A percentile compares a stretch with the other conserved stretches of the same genome.
phyloP scores from a whole-genome alignment of 805 yeast genomes.

The Huiozyma naganishii region DNA sequence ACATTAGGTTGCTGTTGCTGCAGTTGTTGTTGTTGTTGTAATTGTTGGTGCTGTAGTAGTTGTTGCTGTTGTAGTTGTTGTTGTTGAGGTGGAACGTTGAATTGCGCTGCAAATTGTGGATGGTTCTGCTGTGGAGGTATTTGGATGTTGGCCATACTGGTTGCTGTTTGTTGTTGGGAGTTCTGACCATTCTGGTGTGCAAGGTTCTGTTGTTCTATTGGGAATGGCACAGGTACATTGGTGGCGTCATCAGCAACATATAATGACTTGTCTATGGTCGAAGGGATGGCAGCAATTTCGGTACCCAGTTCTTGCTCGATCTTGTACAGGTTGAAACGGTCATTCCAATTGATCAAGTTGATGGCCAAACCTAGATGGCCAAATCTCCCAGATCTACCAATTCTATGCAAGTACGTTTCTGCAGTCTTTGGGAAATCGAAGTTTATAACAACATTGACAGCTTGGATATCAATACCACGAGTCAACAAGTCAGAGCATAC shows the following conservation, averaged over 20 bases:
- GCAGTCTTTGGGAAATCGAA: conserved; percentile 98
- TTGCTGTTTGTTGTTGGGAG: conserved; percentile 7
- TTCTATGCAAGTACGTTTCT: conserved; percentile 94
- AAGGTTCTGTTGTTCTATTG: conserved; percentile 38
- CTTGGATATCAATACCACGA: conserved; percentile 98
- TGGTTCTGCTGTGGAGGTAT: conserved; percentile 7
- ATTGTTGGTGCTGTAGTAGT: conserved; percentile 1
- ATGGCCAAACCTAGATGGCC: conserved; percentile 98
- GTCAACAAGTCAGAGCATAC: conserved; percentile 95
- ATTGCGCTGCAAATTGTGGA: conserved; percentile 4
- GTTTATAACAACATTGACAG: conserved; percentile 94
- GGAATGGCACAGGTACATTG: conserved; percentile 82
- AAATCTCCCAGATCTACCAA: conserved; percentile 97
- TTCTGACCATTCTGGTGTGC: conserved; percentile 14
- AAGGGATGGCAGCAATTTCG: conserved; percentile 93
- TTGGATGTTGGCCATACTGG: not conserved
- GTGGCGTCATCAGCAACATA: conserved; percentile 75
- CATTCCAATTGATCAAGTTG: conserved; percentile 93
- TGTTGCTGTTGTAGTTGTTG: conserved; percentile 10
- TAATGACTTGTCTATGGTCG: conserved; percentile 76
- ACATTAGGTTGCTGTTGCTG: conserved; percentile 4
- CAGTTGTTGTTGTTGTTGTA: conserved; percentile 18
- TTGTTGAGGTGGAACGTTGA: conserved; percentile 1
- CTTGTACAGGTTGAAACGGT: conserved; percentile 83
- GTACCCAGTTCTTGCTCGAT: conserved; percentile 97